Base-by-base conservation (phyloP, 2,329 filamentous ascomycete genomes). In the Cladobotryum protrusum region DNA sequence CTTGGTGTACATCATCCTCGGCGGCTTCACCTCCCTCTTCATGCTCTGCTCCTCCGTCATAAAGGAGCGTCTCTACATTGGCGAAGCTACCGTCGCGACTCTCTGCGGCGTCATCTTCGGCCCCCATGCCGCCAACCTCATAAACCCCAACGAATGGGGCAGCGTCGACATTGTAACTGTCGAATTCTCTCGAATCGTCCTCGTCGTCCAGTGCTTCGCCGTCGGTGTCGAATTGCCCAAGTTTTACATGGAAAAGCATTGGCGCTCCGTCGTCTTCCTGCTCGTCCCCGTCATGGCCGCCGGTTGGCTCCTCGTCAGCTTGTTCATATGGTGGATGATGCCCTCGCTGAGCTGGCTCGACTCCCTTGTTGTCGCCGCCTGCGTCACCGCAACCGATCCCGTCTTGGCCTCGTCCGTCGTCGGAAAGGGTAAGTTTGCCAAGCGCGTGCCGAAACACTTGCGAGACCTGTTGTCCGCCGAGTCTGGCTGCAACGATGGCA, bases 11-110 rank as follows among this genome's bases (percentile, higher is more conserved):
- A 89, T 97, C 72, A 96, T 99, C 71, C 77, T 99, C 50, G 93
- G 93, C 63, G 93, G 92, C 67, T 99, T 99, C 74, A 99, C 93
- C 59, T 90, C 87, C 53, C 76, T 99, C 61, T 99, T 99, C 74
- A 99, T 99, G 93, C 77, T 99, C 53, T 96, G 90, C 70, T 99
- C 93, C 53, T 89, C 95, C 49, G 84, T 97, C 64, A 95, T 99
- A 73, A 99, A 99, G 76, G 93, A 99, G 77, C 87, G 88, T 67
- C 80, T 97, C 64, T 99, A 99, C 74, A 99, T 99, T 67, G 93
- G 93, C 65, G 93, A 99, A 78, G 93, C 93, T 45, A 97, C 93
- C 1, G 89, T 99, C 41, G 89, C 90, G 45, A 95, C 89, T 3
- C 71, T 95, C 44, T 89, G 87, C 63, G 89, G 89, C 56, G 85